Percentiles rank a stretch among this genome's conserved stretches.
Evolutionary conservation across 2,329 filamentous ascomycete genomes (phyloP).

Genomic region (Beauveria pseudobassiana): DNA sequence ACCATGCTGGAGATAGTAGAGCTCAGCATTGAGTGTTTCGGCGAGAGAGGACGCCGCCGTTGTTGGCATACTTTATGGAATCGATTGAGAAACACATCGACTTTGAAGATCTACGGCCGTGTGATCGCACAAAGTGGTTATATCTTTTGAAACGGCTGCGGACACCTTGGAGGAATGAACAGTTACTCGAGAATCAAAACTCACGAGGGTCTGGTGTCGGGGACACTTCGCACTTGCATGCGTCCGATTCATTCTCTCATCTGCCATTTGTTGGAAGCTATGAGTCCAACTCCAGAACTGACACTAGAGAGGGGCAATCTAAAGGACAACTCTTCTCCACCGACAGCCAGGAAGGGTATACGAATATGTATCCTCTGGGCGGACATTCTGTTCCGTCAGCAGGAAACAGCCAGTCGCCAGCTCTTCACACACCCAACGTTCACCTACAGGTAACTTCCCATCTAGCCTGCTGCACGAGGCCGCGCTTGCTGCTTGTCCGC

Average conservation of each 20-base stretch:
- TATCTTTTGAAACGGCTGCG: conserved; percentile 20
- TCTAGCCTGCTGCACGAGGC: conserved; percentile 15
- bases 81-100: conserved; percentile 26
- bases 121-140: conserved; percentile 27
- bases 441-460: conserved; percentile 8
- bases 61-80: conserved; percentile 27
- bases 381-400: background rate
- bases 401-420: background rate
- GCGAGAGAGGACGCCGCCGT: conserved; percentile 25
- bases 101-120: conserved; percentile 24
- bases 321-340: background rate
- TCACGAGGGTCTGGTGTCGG: background rate
- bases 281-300: background rate
- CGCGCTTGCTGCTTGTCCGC: conserved; percentile 14
- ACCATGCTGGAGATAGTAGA: conserved; percentile 30
- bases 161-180: conserved; percentile 18
- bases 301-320: background rate
- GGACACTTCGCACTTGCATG: background rate
- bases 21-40: conserved; percentile 25
- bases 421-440: background rate
- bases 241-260: background rate
- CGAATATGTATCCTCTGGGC: background rate
- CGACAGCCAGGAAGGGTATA: background rate
- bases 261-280: background rate
- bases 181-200: background rate